Base-by-base conservation (phyloP, 148 eudicot species). In the Camellia sinensis region DNA sequence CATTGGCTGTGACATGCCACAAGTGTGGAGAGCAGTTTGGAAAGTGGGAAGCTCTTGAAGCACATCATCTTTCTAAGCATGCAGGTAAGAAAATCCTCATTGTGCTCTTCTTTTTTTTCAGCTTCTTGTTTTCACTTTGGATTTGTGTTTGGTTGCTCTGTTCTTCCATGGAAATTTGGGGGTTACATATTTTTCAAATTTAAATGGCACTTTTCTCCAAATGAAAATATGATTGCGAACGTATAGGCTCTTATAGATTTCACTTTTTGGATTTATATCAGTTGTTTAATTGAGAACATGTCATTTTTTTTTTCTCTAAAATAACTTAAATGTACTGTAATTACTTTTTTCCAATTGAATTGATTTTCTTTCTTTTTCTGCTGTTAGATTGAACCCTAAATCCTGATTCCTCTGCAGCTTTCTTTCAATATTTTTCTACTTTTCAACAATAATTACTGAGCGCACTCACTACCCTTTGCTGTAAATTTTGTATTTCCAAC, bases 11-110 rank as follows among this genome's bases (percentile, higher is more conserved):
- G 75, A 83, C 85, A 29, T 96, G 99, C 70, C 97, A 93, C 63
- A 96, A 93, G 80, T 96, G 99, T 85, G 97, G 97, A 19, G 91
- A 93, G 50, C 92, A 92, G 78, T 96, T 93, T 79, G 89, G 80
- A 53, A 96, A 91, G 76, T 93, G 93, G 98, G 98, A 96, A 70
- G 84, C 87, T 64, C 97, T 96, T 84, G 98, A 96, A 88, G 87
- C 95, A n/a, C 99, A 96, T 65, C 99, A 96, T 85, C 97, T 93
- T 12, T 96, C 97, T 2, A 93, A 91, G 80, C 99, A 96, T 87
- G 99, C 99, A 83, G 99, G 99, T 96, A 83, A 79, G 72, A 45
- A 29, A 29, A 57, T 37, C 67, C 67, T 66, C 63, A 37, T 12
- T 59, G 15, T 67, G 45, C 44, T 46, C 53, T 62, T 13, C 29